These are phyloP conservation scores for Debaryomyces prosopidis DNA, from an alignment of 805 yeast genomes.

Conservation along the genomic window DNA sequence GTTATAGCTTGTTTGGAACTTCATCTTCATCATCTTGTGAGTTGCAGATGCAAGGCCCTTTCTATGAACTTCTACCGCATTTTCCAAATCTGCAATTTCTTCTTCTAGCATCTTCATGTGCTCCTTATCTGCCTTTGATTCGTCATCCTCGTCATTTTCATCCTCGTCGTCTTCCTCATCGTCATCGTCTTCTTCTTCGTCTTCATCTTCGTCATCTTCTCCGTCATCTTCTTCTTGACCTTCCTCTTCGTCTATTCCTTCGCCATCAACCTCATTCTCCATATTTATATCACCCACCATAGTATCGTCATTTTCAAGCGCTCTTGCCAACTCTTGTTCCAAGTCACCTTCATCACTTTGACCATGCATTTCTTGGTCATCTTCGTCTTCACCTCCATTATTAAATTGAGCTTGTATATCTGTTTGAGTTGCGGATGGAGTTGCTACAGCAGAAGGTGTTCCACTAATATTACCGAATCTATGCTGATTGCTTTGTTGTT, in stretches of 20 bases:
- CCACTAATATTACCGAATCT: slow-evolving; percentile 19
- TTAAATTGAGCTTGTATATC: slow-evolving; percentile 4
- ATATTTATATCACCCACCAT: slow-evolving; percentile 12
- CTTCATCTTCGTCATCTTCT: slow-evolving; percentile 55
- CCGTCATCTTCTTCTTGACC: slow-evolving; percentile 49
- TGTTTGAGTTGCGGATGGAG: slow-evolving; percentile 19
- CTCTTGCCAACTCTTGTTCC: slow-evolving; percentile 60
- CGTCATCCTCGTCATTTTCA: slow-evolving; percentile 50
- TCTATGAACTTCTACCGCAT: slow-evolving; percentile 72
- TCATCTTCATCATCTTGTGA: slow-evolving; percentile 82
- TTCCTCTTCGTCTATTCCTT: slow-evolving; percentile 21
- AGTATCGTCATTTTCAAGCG: slow-evolving; percentile 43
- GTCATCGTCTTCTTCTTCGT: slow-evolving; percentile 56
- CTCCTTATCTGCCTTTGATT: slow-evolving; percentile 53
- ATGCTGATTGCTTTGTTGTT: slow-evolving; percentile 24
- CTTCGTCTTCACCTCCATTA: slow-evolving; percentile 12
- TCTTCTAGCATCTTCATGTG: slow-evolving; percentile 69
- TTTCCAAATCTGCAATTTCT: slow-evolving; percentile 79
- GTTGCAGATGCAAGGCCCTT: slow-evolving; percentile 69
- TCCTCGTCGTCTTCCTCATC: slow-evolving; percentile 54
- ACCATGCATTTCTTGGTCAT: slow-evolving; percentile 27
- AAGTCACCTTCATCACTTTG: slow-evolving; percentile 54
- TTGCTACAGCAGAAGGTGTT: slow-evolving; percentile 28
- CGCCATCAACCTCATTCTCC: slow-evolving; percentile 6
- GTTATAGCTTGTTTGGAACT: slow-evolving; percentile 78